Evolutionary conservation across 2,329 filamentous ascomycete species (phyloP).

Genomic region (Diaporthe longicolla): DNA sequence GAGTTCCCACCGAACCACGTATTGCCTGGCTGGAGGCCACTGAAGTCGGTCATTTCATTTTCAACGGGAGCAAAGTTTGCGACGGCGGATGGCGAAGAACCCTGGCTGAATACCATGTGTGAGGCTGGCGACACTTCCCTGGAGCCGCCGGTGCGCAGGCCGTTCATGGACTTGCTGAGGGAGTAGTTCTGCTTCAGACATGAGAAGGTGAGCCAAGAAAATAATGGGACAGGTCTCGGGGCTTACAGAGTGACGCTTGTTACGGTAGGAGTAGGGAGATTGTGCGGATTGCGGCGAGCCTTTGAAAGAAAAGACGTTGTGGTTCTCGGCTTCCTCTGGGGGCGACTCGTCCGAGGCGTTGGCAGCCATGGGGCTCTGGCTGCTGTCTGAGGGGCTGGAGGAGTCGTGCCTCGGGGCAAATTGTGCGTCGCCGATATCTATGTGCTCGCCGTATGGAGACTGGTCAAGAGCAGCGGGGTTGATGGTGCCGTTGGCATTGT

Average conservation of each 20-base stretch:
- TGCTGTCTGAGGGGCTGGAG: conserved; percentile 55
- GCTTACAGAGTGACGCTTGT: conserved; percentile 61
- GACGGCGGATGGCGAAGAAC: conserved; percentile 64
- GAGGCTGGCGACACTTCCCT: conserved; percentile 70
- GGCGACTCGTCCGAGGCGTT: conserved; percentile 45
- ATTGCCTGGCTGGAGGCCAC: conserved; percentile 16
- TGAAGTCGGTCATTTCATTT: conserved; percentile 56
- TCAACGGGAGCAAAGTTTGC: conserved; percentile 64
- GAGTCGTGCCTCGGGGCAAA: conserved; percentile 46
- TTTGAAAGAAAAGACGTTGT: conserved; percentile 36
- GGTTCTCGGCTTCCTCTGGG: conserved; percentile 27
- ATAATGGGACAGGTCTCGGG: not conserved
- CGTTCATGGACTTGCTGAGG: conserved; percentile 65
- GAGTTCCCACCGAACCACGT: conserved; percentile 39
- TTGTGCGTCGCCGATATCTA: conserved; percentile 51
- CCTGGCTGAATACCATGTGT: conserved; percentile 65
- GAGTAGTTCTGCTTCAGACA: conserved; percentile 62
- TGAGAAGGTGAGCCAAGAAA: conserved; percentile 44
- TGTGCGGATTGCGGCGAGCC: conserved; percentile 39
- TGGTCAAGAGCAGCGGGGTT: conserved; percentile 52
- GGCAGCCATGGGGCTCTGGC: conserved; percentile 59
- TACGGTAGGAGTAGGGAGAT: conserved; percentile 47
- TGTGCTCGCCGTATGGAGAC: conserved; percentile 49
- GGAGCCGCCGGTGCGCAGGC: conserved; percentile 61
- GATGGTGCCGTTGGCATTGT: conserved; percentile 52